Base-by-base conservation (phyloP, 345 rosid species). In the Brassica nigra region DNA sequence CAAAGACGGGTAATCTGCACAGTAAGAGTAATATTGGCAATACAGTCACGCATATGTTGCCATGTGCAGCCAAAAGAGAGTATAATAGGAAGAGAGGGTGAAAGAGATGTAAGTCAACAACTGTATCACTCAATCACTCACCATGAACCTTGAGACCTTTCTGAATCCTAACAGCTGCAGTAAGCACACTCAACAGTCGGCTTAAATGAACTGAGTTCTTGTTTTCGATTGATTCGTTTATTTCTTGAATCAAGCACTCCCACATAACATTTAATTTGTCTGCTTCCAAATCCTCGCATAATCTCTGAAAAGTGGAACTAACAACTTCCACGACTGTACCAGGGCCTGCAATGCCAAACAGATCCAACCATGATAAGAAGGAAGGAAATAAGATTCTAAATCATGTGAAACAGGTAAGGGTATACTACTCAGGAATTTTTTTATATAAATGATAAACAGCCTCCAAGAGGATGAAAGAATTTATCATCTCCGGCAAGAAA, bases 251-350 rank as follows among this genome's bases (percentile, higher is more conserved):
- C 79, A 95, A 81, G 87, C 88, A 84, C 54, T 85, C 54, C 89
- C 91, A 88, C 73, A 93, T 62, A 68, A 83, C 68, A 66, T 15
- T 68, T 81, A 90, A 83, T 76, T 90, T 87, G 79, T 80, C 65
- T 30, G 86, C 74, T 72, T 86, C 90, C 62, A 89, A 80, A 81
- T 85, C 89, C 75, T 86, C 88, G 64, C 90, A 86, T 76, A 89
- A 62, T 80, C 97, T 90, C 74, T 78, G 72, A 64, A 90, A 89
- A 73, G 89, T 61, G 47, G 83, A 30, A 74, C 64, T 76, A 75
- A 88, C 83, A 83, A 93, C 96, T 75, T 89, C 93, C 78, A 88
- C 83, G 66, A 89, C 85, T 75, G 85, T 71, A 74, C 76, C 84
- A 66, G 89, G 29, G 77, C 87, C 97, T 95, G 88, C 75, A 82